A percentile compares a stretch with the other conserved stretches of the same genome.
Conservation (phyloP, 73 alveolate species). For the Paramecium biaurelia region DNA sequence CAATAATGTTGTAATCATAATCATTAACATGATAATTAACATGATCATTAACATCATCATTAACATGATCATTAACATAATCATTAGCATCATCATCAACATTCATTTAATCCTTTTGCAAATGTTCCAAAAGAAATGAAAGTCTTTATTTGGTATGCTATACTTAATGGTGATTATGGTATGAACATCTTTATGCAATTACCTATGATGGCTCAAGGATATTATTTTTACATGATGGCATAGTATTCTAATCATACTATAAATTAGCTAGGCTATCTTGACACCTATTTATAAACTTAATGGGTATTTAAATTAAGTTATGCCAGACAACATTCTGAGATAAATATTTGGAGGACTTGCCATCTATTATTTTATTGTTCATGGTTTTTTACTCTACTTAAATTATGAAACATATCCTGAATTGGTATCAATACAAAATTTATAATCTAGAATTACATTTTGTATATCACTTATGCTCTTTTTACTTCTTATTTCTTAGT, state of each 20-base stretch:
- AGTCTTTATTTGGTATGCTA: conserved; percentile 14
- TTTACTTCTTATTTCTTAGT: not conserved
- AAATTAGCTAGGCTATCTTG: not conserved
- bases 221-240: not conserved
- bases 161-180: not conserved
- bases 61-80: not conserved
- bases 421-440: not conserved
- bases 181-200: not conserved
- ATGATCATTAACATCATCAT: not conserved
- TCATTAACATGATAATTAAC: not conserved
- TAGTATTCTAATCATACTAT: not conserved
- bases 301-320: not conserved
- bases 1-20: not conserved
- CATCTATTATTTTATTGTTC: not conserved
- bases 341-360: conserved; percentile 20
- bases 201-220: conserved; percentile 34
- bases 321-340: not conserved
- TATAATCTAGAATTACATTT: not conserved
- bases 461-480: not conserved
- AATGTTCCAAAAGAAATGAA: not conserved
- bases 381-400: not conserved
- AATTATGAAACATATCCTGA: not conserved
- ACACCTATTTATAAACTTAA: not conserved
- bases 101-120: not conserved
- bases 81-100: not conserved